These are phyloP conservation scores for Trichothecium sympodiale DNA, from an alignment of 2,329 filamentous ascomycete genomes.

Conservation along the genomic window DNA sequence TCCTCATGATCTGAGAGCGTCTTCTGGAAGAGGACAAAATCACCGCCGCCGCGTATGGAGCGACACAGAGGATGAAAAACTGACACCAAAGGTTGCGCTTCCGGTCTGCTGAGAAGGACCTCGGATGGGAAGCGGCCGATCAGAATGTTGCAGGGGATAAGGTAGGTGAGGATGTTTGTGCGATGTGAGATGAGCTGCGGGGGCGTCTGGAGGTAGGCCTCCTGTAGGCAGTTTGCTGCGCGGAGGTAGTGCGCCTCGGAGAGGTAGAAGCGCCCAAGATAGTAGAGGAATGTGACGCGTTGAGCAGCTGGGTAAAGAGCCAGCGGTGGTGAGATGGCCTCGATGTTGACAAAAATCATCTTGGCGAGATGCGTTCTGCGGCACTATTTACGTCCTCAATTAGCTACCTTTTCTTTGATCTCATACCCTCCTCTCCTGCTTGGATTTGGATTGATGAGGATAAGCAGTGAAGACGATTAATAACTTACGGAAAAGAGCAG, in stretches of 20 bases:
- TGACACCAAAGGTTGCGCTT: slow-evolving; percentile 45
- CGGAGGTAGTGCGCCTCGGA: slow-evolving; percentile 73
- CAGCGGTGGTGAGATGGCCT: slow-evolving; percentile 70
- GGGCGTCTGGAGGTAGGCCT: slow-evolving; percentile 64
- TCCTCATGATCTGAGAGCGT: slow-evolving; percentile 52
- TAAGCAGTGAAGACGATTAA: not conserved
- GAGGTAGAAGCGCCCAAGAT: slow-evolving; percentile 83
- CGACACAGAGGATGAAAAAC: slow-evolving; percentile 64
- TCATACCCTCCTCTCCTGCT: too few relatives aligned
- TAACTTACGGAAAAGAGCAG: slow-evolving; percentile 67
- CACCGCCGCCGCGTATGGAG: slow-evolving; percentile 56
- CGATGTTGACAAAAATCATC: slow-evolving; percentile 83
- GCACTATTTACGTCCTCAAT: too few relatives aligned
- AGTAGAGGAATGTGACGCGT: slow-evolving; percentile 87
- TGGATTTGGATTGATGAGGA: too few relatives aligned
- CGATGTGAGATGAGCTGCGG: slow-evolving; percentile 58
- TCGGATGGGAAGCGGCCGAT: slow-evolving; percentile 71
- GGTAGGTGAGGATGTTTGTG: slow-evolving; percentile 68
- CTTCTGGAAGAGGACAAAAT: slow-evolving; percentile 62
- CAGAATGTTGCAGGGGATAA: slow-evolving; percentile 73
- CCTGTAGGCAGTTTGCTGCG: slow-evolving; percentile 63
- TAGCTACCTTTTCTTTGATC: too few relatives aligned
- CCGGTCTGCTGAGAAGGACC: slow-evolving; percentile 57
- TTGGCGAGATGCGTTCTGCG: slow-evolving; percentile 73
- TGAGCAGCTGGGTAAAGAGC: slow-evolving; percentile 75